Evolutionary conservation across 2,329 filamentous ascomycete genomes (phyloP).

Genomic region (Trichoderma lentiforme): DNA sequence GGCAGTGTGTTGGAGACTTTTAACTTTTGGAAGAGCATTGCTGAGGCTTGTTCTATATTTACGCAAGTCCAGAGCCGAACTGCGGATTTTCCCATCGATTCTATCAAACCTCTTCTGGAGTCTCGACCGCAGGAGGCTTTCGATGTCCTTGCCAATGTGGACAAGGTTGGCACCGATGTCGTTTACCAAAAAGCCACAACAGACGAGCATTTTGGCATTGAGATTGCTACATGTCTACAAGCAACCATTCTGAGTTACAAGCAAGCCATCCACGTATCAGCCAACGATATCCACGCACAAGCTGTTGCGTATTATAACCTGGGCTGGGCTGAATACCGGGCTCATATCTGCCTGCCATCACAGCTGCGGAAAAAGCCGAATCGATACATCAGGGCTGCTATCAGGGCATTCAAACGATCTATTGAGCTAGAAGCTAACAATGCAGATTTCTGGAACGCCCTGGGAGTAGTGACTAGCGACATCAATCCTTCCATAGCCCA

Average conservation of each 20-base stretch:
- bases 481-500: slow-evolving; percentile 86
- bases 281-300: slow-evolving; percentile 77
- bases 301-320: slow-evolving; percentile 97
- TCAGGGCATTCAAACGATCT: slow-evolving; percentile 89
- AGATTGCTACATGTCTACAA: slow-evolving; percentile 60
- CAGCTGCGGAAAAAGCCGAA: slow-evolving; percentile 55
- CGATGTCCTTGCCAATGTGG: slow-evolving; percentile 63
- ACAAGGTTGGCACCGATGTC: slow-evolving; percentile 54
- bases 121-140: slow-evolving; percentile 53
- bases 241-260: slow-evolving; percentile 83
- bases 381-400: slow-evolving; percentile 73
- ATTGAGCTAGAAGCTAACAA: slow-evolving; percentile 96
- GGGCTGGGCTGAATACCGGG: slow-evolving; percentile 86
- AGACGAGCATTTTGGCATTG: slow-evolving; percentile 46
- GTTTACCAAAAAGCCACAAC: slow-evolving; percentile 42
- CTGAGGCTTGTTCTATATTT: slow-evolving; percentile 83
- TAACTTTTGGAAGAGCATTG: slow-evolving; percentile 92
- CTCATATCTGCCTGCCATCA: slow-evolving; percentile 63
- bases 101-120: slow-evolving; percentile 58
- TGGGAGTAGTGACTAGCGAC: slow-evolving; percentile 84
- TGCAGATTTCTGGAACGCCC: slow-evolving; percentile 92
- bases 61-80: slow-evolving; percentile 70
- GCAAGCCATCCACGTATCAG: slow-evolving; percentile 70
- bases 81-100: slow-evolving; percentile 57
- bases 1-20: slow-evolving; percentile 67